Evolutionary conservation across 495 filamentous ascomycete genomes (phyloP), one percentile per base, ranked within the genome.

Genomic region (Astrothelium macrocarpum): DNA sequence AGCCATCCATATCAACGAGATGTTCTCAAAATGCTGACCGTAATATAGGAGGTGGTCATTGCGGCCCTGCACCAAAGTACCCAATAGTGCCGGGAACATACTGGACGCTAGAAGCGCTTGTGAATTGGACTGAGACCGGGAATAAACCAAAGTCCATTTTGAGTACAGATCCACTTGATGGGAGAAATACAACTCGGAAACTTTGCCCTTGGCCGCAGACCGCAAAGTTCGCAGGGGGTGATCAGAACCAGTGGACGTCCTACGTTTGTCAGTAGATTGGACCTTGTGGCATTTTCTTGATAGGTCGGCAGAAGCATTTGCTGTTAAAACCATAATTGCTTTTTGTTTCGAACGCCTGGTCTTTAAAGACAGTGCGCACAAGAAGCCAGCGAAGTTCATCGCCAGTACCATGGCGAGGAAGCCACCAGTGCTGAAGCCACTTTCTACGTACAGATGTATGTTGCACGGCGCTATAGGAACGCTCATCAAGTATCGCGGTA

Each of bases 81-180:
- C 68, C 73, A 1, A 67, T 70, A 18, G 74, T 73, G 7, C 76
- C 76, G 0, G 71, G 62, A 0, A 73, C 68, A 26, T 76, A 81
- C 64, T 77, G 83, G 65, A 73, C 72, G 3, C 28, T 83, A 45
- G 43, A 78, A 59, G 80, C 80, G 20, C 63, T 86, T 59, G 74
- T 82, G 68, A 62, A 67, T 2, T 86, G 82, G 82, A 81, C 83
- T 1, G 83, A 85, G 70, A 20, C 62, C 9, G 71, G 65, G 12
- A 32, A 29, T n/a, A 68, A 60, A 62, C 72, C 72, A 20, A 59
- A 67, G 16, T 9, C 66, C 31, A 56, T 74, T 5, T 25, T 72
- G 25, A 73, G 69, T 14, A 72, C 73, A 18, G 59, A 63, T 43
- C 70, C 76, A 26, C 60, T 62, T 29, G 72, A 75, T 66, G 67